Conservation (phyloP, 1,139 yeast genomes). For the Pichia sp. region DNA sequence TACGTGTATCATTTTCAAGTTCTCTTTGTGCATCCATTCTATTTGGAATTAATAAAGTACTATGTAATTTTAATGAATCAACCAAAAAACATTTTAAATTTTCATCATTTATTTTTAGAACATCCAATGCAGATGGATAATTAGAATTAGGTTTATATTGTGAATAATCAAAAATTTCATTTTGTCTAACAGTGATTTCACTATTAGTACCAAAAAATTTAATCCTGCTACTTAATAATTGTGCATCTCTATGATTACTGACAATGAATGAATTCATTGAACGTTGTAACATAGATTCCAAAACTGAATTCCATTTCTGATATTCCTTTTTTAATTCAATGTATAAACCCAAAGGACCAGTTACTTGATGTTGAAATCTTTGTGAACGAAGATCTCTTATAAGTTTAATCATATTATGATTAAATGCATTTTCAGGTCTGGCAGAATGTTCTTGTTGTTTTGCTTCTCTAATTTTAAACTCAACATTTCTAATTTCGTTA, state of each 20-base stretch:
- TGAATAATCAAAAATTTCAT: conserved; percentile 51
- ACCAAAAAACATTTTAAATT: conserved; percentile 56
- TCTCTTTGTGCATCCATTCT: conserved; percentile 46
- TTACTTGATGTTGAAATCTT: conserved; percentile 24
- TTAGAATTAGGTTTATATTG: conserved; percentile 32
- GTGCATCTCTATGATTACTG: conserved; percentile 55
- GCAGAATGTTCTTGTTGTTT: conserved; percentile 9
- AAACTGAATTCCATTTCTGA: conserved; percentile 53
- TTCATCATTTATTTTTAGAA: conserved; percentile 48
- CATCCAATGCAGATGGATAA: conserved; percentile 50
- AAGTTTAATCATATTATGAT: conserved; percentile 11
- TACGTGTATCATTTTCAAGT: conserved; percentile 31
- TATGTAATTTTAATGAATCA: conserved; percentile 60
- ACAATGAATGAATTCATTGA: conserved; percentile 65
- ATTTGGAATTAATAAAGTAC: conserved; percentile 46
- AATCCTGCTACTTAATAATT: conserved; percentile 41
- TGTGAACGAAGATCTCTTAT: conserved; percentile 37
- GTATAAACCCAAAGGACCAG: conserved; percentile 76
- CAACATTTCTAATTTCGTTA: conserved; percentile 37
- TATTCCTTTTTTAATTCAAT: conserved; percentile 52
- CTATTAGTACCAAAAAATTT: conserved; percentile 30
- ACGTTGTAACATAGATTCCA: conserved; percentile 48
- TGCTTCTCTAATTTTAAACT: conserved; percentile 19
- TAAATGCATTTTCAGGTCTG: conserved; percentile 20
- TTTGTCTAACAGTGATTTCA: conserved; percentile 48